Conservation (phyloP, 768 basidiomycete genomes). For the Holtermannia corniformis region DNA sequence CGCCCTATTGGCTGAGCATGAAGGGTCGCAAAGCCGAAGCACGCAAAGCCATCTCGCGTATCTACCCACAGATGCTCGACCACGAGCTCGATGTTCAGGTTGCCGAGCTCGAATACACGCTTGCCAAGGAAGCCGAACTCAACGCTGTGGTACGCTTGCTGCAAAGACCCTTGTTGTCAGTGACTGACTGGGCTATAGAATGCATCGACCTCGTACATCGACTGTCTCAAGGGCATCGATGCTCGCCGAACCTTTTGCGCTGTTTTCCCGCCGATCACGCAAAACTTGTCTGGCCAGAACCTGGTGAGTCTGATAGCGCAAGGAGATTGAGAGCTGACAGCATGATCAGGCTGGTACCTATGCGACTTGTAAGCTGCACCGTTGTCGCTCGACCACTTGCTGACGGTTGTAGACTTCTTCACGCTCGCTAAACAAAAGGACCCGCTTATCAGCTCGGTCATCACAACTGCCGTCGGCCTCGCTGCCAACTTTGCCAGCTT, state of each 20-base stretch:
- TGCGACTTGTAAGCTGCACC: not conserved
- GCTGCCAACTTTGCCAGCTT: slow-evolving; percentile 6
- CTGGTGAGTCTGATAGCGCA: no score
- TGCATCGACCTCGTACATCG: slow-evolving; percentile 3
- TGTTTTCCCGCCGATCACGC: slow-evolving; percentile 12
- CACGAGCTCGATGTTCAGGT: slow-evolving; percentile 3
- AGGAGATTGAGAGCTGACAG: no score
- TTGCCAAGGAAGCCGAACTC: slow-evolving; percentile 9
- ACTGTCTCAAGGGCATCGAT: slow-evolving; percentile 14
- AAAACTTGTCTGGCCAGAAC: slow-evolving; percentile 16
- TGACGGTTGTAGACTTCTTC: slow-evolving; percentile 11
- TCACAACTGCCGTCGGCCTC: slow-evolving; percentile 12
- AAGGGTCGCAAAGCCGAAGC: slow-evolving; percentile 6
- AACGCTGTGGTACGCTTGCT: not conserved
- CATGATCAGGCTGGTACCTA: slow-evolving; percentile 6
- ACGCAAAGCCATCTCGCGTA: not conserved
- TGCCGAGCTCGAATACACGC: slow-evolving; percentile 7
- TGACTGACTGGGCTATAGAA: not conserved
- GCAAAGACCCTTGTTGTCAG: not conserved
- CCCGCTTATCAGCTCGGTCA: slow-evolving; percentile 12
- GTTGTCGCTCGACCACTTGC: not conserved
- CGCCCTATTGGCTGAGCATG: slow-evolving; percentile 18
- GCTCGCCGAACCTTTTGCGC: slow-evolving; percentile 13
- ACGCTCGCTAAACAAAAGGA: slow-evolving; percentile 13
- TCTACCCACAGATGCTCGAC: not conserved